These are phyloP conservation scores for Ochetophila trinervis DNA, from an alignment of 306 rosid genomes.

Conservation along the genomic window DNA sequence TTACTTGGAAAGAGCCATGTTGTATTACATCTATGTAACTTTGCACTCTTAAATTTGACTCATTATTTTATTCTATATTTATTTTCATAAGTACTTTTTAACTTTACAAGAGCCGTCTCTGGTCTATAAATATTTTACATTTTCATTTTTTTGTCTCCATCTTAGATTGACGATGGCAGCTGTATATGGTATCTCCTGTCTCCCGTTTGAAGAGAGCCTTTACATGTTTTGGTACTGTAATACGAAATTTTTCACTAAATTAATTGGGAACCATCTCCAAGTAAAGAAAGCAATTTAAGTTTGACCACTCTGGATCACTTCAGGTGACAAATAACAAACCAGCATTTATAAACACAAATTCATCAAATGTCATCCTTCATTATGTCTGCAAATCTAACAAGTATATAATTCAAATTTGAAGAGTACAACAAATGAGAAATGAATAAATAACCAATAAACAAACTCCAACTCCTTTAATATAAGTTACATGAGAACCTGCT, in stretches of 20 bases:
- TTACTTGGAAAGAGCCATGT: background rate
- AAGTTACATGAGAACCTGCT: constrained; percentile 4
- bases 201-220: no score
- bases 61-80: background rate
- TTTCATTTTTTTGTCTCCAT: no score
- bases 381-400: background rate
- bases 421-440: background rate
- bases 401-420: background rate
- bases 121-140: no score
- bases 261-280: no score
- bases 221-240: no score
- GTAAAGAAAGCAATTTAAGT: no score
- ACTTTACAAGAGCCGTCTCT: no score
- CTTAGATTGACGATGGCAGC: no score
- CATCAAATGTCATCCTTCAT: background rate
- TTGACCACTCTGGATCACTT: background rate
- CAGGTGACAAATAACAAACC: background rate
- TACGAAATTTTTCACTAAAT: no score
- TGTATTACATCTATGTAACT: background rate
- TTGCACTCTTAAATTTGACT: background rate
- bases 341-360: background rate
- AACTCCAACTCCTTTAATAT: background rate
- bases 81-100: no score
- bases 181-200: no score
- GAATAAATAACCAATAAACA: background rate